Conservation (phyloP, 306 rosid genomes). For the Vigna reflexopilosa region DNA sequence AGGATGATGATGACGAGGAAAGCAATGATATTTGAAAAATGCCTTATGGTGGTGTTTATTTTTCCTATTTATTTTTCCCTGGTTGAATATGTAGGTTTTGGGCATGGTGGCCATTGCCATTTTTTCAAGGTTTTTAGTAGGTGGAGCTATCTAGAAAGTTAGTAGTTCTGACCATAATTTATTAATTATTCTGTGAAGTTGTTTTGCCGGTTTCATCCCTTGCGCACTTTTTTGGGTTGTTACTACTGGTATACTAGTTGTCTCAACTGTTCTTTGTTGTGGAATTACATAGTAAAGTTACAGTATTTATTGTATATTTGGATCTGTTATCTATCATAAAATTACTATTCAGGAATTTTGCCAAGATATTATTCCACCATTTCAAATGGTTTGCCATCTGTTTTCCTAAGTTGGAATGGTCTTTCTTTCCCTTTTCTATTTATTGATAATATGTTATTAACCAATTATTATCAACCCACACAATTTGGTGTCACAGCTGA, state of each 20-base stretch:
- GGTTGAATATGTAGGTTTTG: constrained; percentile 47
- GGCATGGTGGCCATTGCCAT: constrained; percentile 48
- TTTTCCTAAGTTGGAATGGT: not conserved
- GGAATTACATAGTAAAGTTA: constrained; percentile 26
- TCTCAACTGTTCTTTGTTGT: constrained; percentile 6
- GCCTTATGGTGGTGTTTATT: constrained; percentile 1
- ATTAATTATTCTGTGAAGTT: constrained; percentile 40
- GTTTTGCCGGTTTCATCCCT: constrained; percentile 49
- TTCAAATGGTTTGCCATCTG: not conserved
- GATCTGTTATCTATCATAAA: constrained; percentile 33
- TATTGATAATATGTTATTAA: not conserved
- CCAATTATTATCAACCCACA: not conserved
- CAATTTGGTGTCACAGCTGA: not conserved
- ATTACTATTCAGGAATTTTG: constrained; percentile 21
- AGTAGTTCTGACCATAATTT: constrained; percentile 41
- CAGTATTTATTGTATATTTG: constrained; percentile 42
- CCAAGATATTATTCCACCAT: not conserved
- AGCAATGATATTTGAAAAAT: constrained; percentile 62
- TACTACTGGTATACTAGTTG: constrained; percentile 35
- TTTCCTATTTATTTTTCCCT: constrained; percentile 43
- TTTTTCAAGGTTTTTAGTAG: constrained; percentile 32
- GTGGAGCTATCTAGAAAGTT: constrained; percentile 42
- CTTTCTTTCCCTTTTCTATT: not conserved
- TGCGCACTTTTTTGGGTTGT: constrained; percentile 33
- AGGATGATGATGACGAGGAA: constrained; percentile 53